Base-by-base conservation (phyloP, 2,329 filamentous ascomycete genomes). In the Scytalidium sp. region DNA sequence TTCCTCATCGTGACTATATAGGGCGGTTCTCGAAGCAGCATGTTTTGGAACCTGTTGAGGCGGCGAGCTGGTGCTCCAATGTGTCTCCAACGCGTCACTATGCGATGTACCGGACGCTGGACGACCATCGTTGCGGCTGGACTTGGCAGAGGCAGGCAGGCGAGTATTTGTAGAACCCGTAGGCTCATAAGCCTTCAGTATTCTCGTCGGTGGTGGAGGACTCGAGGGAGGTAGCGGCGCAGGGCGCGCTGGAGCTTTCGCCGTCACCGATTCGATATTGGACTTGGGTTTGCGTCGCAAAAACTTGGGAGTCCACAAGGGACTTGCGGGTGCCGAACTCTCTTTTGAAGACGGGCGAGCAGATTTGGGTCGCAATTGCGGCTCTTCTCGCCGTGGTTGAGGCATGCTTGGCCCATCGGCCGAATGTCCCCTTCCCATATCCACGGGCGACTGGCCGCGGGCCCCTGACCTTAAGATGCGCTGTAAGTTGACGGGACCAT, bases 401-500 rank as follows among this genome's bases (percentile, higher is more conserved):
- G 25, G 6, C 15, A n/a, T 5, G 11, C 17, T n/a, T 5, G 32
- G 32, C 4, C 32, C 32, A 36, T 36, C 32, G 17, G 32, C 32
- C 13, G 32, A 36, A n/a, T 36, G 32, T 36, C 32, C 32, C 32
- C 32, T 36, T n/a, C 32, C 32, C 32, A 36, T 36, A 4, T n/a
- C 15, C 11, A 36, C 32, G 6, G 32, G 32, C 32, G 32, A 36
- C 32, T 36, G 32, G 32, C 32, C 32, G 11, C 32, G 32, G 32
- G 32, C 32, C 32, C 32, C 32, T 36, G 32, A 36, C 13, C 32
- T 36, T 36, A 36, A 36, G 11, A 36, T n/a, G 32, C 32, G 32
- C 32, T 36, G 32, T 5, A 36, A n/a, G 32, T 36, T 36, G 32
- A 36, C 32, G 19, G 63, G 60, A 3, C 70, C 71, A 60, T 74